These are phyloP conservation scores for Flaveria robusta DNA, from an alignment of 129 eudicot species.

Conservation along the genomic window DNA sequence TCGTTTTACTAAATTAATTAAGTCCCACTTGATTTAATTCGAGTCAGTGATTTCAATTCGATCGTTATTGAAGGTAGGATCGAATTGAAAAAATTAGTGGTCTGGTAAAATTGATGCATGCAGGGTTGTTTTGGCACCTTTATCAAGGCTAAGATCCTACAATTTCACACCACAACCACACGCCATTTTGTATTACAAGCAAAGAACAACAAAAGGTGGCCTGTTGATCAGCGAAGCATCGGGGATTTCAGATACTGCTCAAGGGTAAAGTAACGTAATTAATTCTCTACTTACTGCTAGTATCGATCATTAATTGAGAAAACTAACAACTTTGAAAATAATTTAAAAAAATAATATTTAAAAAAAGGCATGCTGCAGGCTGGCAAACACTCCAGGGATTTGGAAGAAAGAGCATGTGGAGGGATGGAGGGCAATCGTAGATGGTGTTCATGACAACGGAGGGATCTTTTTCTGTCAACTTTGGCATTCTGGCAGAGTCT, in stretches of 20 bases:
- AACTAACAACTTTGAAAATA: neutral
- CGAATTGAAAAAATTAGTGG: too few relatives aligned
- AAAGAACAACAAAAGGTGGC: conserved; percentile 48
- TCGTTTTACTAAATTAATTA: too few relatives aligned
- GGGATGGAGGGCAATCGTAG: conserved; percentile 47
- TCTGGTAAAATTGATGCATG: too few relatives aligned
- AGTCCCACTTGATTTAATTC: too few relatives aligned
- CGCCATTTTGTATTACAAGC: conserved; percentile 47
- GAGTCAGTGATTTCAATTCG: too few relatives aligned
- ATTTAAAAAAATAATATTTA: too few relatives aligned
- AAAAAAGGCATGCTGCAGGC: too few relatives aligned
- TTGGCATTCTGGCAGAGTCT: conserved; percentile 51
- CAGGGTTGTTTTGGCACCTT: conserved; percentile 46
- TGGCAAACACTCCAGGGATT: conserved; percentile 47
- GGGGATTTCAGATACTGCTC: conserved; percentile 47
- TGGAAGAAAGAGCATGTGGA: conserved; percentile 45
- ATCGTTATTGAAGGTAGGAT: too few relatives aligned
- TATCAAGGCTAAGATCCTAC: conserved; percentile 47
- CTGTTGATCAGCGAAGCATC: conserved; percentile 44
- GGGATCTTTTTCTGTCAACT: conserved; percentile 46
- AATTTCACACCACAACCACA: conserved; percentile 46
- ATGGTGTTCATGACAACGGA: conserved; percentile 42
- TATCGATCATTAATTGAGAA: neutral
- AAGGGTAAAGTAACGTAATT: conserved; percentile 24
- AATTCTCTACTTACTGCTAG: neutral